These are phyloP conservation scores for Neoboletus subvelutipes DNA, from an alignment of 768 basidiomycete genomes.

Conservation along the genomic window DNA sequence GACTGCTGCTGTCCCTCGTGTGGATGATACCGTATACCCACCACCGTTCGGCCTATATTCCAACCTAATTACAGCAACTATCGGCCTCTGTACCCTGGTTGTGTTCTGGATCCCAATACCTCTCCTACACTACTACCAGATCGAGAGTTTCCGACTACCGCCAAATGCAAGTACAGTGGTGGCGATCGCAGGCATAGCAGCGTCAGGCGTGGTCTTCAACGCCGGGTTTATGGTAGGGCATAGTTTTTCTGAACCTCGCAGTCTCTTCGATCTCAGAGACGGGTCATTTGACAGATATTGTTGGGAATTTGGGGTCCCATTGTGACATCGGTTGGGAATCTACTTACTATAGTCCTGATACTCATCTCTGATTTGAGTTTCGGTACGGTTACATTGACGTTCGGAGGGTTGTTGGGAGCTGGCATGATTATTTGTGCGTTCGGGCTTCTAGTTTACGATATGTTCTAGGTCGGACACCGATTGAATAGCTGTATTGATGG, in stretches of 20 bases:
- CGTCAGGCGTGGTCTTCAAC: conserved; percentile 77
- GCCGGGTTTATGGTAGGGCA: conserved; percentile 76
- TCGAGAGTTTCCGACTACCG: conserved; percentile 71
- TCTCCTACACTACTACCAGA: conserved; percentile 61
- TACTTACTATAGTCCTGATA: conserved; percentile 93
- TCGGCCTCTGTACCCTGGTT: conserved; percentile 76
- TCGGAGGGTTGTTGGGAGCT: conserved; percentile 75
- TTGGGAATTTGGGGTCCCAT: conserved; percentile 88
- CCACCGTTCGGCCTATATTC: conserved; percentile 85
- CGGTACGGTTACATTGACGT: conserved; percentile 61
- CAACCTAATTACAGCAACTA: conserved; percentile 74
- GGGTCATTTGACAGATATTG: conserved; percentile 51
- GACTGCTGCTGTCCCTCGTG: conserved; percentile 11
- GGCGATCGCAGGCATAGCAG: conserved; percentile 66
- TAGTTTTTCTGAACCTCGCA: neutral
- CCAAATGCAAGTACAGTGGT: conserved; percentile 41
- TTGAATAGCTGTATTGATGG: neutral
- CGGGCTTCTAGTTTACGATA: conserved; percentile 72
- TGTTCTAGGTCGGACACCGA: conserved; percentile 39
- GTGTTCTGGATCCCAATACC: conserved; percentile 80
- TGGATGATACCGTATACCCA: conserved; percentile 44
- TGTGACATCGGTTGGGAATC: conserved; percentile 82
- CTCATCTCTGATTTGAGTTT: conserved; percentile 77
- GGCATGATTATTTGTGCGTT: conserved; percentile 82
- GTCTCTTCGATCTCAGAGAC: conserved; percentile 5